phyloP scores from a whole-genome alignment of 2,329 filamentous ascomycete genomes.

The Cytospora leucostoma region DNA sequence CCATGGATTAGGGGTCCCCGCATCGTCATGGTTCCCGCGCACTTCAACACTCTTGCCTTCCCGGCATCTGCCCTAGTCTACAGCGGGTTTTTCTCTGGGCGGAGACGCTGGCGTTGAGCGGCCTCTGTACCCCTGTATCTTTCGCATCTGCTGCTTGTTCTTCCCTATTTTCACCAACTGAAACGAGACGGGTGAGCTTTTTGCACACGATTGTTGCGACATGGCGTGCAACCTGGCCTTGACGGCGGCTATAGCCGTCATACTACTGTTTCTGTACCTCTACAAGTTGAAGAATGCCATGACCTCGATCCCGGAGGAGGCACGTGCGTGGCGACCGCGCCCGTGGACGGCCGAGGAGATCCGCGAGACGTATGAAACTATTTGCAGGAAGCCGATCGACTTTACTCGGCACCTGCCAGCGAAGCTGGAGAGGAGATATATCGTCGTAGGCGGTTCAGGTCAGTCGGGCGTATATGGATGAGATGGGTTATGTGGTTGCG shows the following conservation, averaged over 20 bases:
- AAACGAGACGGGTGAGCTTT: not conserved
- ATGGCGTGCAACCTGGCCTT: slow-evolving; percentile 2
- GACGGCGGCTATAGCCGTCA: slow-evolving; percentile 9
- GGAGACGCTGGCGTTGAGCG: not conserved
- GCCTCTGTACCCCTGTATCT: not conserved
- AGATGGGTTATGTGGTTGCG: not conserved
- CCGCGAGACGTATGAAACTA: slow-evolving; percentile 38
- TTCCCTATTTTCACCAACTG: no score
- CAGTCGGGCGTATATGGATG: slow-evolving; percentile 27
- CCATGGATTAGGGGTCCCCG: not conserved
- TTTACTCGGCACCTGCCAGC: slow-evolving; percentile 43
- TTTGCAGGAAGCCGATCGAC: slow-evolving; percentile 42
- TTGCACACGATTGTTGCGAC: not conserved
- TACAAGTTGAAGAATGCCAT: slow-evolving; percentile 42
- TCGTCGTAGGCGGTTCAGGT: slow-evolving; percentile 52
- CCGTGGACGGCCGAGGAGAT: slow-evolving; percentile 43
- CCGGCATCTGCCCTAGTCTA: not conserved
- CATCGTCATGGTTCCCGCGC: not conserved
- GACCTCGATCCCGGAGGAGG: slow-evolving; percentile 40
- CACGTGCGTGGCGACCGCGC: slow-evolving; percentile 35
- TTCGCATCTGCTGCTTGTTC: not conserved
- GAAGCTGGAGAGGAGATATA: slow-evolving; percentile 44
- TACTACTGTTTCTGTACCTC: slow-evolving; percentile 38
- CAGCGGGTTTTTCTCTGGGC: not conserved
- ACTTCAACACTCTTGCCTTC: not conserved